Evolutionary conservation across 768 basidiomycete genomes (phyloP).

Genomic region (Lanmaoa pseudosensibilis): DNA sequence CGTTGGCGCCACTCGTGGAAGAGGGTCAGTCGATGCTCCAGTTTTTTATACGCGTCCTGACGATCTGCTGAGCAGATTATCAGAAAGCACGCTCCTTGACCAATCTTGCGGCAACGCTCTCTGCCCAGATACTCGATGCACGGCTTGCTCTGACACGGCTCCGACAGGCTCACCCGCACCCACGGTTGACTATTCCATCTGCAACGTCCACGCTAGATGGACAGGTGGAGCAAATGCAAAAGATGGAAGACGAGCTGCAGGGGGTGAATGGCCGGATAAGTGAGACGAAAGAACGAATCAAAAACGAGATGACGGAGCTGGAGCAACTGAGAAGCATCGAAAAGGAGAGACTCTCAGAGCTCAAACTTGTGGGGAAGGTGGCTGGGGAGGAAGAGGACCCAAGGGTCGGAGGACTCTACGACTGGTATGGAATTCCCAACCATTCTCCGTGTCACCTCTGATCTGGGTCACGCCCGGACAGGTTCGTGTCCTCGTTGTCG

Average conservation of each 20-base stretch:
- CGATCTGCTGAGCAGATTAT: constrained; percentile 48
- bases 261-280: constrained; percentile 49
- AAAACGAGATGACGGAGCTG: constrained; percentile 51
- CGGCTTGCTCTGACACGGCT: constrained; percentile 78
- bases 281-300: constrained; percentile 60
- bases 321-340: constrained; percentile 65
- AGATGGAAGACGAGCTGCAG: constrained; percentile 65
- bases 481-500: constrained; percentile 69
- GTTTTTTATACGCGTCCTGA: neutral
- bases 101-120: constrained; percentile 55
- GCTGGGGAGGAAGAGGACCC: constrained; percentile 62
- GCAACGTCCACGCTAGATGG: constrained; percentile 73
- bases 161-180: constrained; percentile 75
- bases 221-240: constrained; percentile 80
- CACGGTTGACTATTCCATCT: constrained; percentile 72
- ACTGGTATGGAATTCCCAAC: constrained; percentile 51
- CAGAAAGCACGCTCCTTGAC: constrained; percentile 52
- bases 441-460: neutral
- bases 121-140: constrained; percentile 80
- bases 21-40: constrained; percentile 44
- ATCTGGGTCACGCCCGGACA: constrained; percentile 27
- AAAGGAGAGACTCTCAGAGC: constrained; percentile 58
- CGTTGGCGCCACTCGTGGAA: constrained; percentile 67
- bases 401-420: constrained; percentile 61
- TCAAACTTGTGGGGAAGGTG: constrained; percentile 52